phyloP scores from a whole-genome alignment of 192 early-diverging fungal species.

The Radiomyces spectabilis region DNA sequence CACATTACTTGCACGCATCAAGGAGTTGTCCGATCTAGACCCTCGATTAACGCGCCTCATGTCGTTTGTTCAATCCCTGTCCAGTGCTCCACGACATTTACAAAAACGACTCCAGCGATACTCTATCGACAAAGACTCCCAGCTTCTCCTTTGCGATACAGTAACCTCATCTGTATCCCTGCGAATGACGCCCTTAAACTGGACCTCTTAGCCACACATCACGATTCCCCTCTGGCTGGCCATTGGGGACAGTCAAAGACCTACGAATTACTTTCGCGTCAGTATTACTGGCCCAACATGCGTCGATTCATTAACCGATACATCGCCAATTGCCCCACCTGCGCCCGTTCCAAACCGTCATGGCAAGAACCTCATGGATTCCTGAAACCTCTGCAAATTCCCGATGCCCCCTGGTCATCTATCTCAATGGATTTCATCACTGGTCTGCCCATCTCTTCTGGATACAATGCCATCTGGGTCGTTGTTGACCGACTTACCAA shows the following conservation, averaged over 20 bases:
- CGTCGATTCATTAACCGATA: constrained; percentile 20
- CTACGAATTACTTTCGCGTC: constrained; percentile 18
- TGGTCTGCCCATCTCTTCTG: too few species aligned
- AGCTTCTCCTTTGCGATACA: constrained; percentile 9
- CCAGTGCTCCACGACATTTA: not conserved
- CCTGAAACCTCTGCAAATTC: constrained; percentile 20
- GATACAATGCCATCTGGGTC: too few species aligned
- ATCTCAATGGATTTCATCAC: too few species aligned
- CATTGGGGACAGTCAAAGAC: constrained; percentile 32
- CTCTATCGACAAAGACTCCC: not conserved
- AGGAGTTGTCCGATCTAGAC: not conserved
- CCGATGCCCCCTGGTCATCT: too few species aligned
- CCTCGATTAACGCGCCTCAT: not conserved
- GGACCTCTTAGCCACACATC: constrained; percentile 13
- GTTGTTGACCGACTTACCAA: too few species aligned
- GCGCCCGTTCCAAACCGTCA: constrained; percentile 20
- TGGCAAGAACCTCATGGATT: constrained; percentile 28
- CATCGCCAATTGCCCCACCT: constrained; percentile 23
- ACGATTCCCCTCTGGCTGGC: constrained; percentile 20
- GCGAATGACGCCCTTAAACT: constrained; percentile 1
- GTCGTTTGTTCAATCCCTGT: not conserved
- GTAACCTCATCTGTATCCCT: constrained; percentile 18
- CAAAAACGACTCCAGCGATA: not conserved
- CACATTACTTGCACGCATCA: not conserved
- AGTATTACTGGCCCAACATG: constrained; percentile 30